Evolutionary conservation across 805 yeast genomes (phyloP).

Genomic region (Yarrowia divulgata): DNA sequence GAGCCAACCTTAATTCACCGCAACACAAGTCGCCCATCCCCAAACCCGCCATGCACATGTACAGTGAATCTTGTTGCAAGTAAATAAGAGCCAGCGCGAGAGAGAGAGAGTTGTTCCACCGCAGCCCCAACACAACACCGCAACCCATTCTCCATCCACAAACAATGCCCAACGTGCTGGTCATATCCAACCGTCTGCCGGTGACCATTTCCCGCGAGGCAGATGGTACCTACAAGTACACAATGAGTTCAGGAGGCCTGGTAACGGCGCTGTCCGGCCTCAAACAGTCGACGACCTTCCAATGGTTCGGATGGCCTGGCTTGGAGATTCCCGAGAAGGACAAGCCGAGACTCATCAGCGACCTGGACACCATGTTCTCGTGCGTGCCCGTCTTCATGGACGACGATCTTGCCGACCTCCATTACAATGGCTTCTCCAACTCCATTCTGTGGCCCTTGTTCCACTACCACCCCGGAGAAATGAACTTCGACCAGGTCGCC

Average conservation of each 20-base stretch:
- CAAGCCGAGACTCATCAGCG: slow-evolving; percentile 69
- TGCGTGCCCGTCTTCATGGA: slow-evolving; percentile 89
- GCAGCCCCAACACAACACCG: neutral
- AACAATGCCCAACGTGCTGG: slow-evolving; percentile 72
- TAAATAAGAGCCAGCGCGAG: neutral
- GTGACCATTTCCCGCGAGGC: slow-evolving; percentile 79
- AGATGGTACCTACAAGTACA: slow-evolving; percentile 74
- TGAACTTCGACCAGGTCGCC: slow-evolving; percentile 95
- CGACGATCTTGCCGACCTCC: slow-evolving; percentile 92
- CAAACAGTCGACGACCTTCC: slow-evolving; percentile 80
- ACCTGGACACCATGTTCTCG: slow-evolving; percentile 76
- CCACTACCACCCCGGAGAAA: slow-evolving; percentile 99
- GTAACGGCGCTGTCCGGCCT: slow-evolving; percentile 95
- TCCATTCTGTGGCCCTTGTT: slow-evolving; percentile 97
- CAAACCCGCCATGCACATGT: slow-evolving; percentile 26
- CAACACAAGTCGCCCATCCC: slow-evolving; percentile 11
- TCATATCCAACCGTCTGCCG: slow-evolving; percentile 93
- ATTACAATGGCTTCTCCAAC: slow-evolving; percentile 94
- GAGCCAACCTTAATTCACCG: neutral
- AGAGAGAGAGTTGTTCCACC: neutral
- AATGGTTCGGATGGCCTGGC: slow-evolving; percentile 99
- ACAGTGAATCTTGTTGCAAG: slow-evolving; percentile 9
- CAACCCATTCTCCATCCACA: neutral
- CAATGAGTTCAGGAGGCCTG: slow-evolving; percentile 96
- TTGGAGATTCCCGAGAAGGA: slow-evolving; percentile 83